Percentiles rank a stretch among this genome's conserved stretches.
Evolutionary conservation across 352 stramenopile species (phyloP).

Genomic region (Globisporangium alternatum): DNA sequence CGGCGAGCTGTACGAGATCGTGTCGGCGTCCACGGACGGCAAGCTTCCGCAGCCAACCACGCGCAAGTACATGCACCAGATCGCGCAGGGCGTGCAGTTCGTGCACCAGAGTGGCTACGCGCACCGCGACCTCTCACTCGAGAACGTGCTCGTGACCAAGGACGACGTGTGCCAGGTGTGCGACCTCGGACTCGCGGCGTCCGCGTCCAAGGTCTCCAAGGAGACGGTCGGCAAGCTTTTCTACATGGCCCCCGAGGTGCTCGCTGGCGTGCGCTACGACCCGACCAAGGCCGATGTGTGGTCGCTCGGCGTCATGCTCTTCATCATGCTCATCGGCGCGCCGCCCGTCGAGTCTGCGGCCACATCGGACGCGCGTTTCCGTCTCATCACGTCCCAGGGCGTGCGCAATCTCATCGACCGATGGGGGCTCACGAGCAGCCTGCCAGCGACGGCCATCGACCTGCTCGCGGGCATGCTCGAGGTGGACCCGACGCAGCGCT

Average conservation of each 20-base stretch:
- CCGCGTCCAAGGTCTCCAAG: constrained; percentile 34
- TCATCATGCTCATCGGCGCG: constrained; percentile 76
- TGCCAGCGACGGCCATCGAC: constrained; percentile 54
- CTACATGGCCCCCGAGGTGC: constrained; percentile 84
- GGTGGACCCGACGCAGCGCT: constrained; percentile 47
- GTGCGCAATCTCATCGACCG: constrained; percentile 59
- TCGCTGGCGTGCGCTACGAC: constrained; percentile 58
- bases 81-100: constrained; percentile 68
- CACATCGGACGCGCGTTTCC: constrained; percentile 53
- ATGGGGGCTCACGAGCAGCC: constrained; percentile 60
- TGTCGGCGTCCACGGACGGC: constrained; percentile 49
- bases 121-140: constrained; percentile 80
- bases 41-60: constrained; percentile 40
- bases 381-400: constrained; percentile 56
- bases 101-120: constrained; percentile 73
- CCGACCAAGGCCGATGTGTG: constrained; percentile 80
- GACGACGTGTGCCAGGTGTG: constrained; percentile 76
- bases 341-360: constrained; percentile 64
- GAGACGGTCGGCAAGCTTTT: constrained; percentile 83
- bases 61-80: constrained; percentile 64
- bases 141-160: constrained; percentile 79
- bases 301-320: constrained; percentile 85
- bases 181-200: constrained; percentile 73
- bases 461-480: constrained; percentile 62
- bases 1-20: constrained; percentile 79